Evolutionary conservation across 1,284 basidiomycete genomes (phyloP).

Genomic region (Ceratobasidium sp.): DNA sequence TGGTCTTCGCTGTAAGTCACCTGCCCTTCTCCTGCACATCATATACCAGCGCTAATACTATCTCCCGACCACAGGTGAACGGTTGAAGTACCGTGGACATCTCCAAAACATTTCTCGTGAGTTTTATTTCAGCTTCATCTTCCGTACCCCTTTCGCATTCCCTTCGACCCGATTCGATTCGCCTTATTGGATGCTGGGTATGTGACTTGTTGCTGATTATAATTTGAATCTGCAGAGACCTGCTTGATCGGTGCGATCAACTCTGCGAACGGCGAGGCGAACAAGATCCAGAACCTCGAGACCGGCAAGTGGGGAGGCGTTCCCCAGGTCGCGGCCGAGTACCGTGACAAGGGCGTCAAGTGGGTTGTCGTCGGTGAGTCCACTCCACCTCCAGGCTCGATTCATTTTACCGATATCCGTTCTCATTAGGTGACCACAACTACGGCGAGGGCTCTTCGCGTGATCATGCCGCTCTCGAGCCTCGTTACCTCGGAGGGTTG

Average conservation of each 20-base stretch:
- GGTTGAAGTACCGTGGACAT: conserved; percentile 99
- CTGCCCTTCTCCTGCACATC: too few species aligned
- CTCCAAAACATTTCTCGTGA: conserved; percentile 95
- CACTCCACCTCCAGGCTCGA: neutral
- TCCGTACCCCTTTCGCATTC: too few species aligned
- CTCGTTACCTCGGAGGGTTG: conserved; percentile 93
- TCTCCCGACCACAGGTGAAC: too few species aligned
- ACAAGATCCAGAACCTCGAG: conserved; percentile 92
- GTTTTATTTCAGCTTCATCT: conserved; percentile 49
- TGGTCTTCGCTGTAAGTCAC: conserved; percentile 40
- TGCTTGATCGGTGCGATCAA: conserved; percentile 98
- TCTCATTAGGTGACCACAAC: conserved; percentile 80
- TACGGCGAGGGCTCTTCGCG: conserved; percentile 99
- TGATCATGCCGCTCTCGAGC: conserved; percentile 98
- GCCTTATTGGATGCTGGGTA: neutral
- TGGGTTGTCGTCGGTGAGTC: conserved; percentile 88
- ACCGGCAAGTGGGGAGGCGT: conserved; percentile 90
- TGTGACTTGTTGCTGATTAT: neutral
- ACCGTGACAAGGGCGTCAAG: conserved; percentile 89
- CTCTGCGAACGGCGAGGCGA: conserved; percentile 93
- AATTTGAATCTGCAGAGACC: conserved; percentile 70
- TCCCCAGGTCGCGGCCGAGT: conserved; percentile 84
- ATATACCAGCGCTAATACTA: too few species aligned
- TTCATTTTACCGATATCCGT: neutral
- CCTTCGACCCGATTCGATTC: too few species aligned